phyloP scores from a whole-genome alignment of 176 grass and related monocot genomes.

The Hordeum vulgare region DNA sequence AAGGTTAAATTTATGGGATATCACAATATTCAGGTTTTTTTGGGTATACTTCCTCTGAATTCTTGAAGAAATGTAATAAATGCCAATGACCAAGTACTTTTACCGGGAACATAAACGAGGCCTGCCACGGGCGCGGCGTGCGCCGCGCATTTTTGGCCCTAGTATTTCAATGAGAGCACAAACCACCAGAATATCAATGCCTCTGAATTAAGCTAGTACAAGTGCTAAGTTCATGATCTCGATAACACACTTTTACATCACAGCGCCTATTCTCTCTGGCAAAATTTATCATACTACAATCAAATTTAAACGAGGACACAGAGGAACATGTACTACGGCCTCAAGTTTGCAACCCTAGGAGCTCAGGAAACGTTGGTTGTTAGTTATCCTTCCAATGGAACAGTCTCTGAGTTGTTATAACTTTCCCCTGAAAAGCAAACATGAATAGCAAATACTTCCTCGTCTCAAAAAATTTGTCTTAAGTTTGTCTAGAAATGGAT shows the following conservation, averaged over 20 bases:
- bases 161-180: not conserved
- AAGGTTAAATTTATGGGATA: too few relatives aligned
- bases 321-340: not conserved
- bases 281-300: not conserved
- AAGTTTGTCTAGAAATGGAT: too few relatives aligned
- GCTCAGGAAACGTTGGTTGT: not conserved
- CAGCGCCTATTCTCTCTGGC: not conserved
- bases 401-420: not conserved
- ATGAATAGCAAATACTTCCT: not conserved
- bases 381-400: not conserved
- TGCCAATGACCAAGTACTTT: too few relatives aligned
- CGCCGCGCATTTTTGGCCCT: too few relatives aligned
- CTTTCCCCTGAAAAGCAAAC: slow-evolving; percentile 29
- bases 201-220: not conserved
- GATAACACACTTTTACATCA: not conserved
- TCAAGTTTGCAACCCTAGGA: not conserved
- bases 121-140: too few relatives aligned
- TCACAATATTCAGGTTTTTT: too few relatives aligned
- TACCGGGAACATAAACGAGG: too few relatives aligned
- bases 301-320: not conserved
- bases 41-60: too few relatives aligned
- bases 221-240: not conserved
- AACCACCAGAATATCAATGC: not conserved
- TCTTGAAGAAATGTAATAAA: too few relatives aligned
- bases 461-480: too few relatives aligned